Conservation (phyloP, 148 eudicot species). For the Fallopia convolvulus region DNA sequence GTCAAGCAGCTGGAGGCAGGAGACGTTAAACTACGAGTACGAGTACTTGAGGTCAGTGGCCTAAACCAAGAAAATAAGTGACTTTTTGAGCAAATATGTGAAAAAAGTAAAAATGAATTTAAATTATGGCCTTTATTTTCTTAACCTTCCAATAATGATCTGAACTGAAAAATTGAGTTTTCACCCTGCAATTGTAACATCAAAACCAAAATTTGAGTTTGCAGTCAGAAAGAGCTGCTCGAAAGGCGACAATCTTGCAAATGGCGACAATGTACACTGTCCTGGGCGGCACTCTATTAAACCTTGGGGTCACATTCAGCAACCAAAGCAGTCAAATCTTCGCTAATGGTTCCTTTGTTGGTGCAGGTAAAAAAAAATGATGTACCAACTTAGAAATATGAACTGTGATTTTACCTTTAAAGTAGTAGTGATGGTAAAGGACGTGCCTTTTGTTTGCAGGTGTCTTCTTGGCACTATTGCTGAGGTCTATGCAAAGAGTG, state of each 20-base stretch:
- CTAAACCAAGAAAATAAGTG: neutral
- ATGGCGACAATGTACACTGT: conserved; percentile 96
- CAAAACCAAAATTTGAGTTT: neutral
- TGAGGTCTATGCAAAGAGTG: conserved; percentile 88
- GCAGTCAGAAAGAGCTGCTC: conserved; percentile 97
- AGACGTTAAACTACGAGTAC: conserved; percentile 85
- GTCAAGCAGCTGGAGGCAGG: conserved; percentile 86
- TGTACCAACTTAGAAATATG: neutral
- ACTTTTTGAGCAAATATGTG: neutral
- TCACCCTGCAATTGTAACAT: neutral
- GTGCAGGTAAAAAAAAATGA: conserved; percentile 50
- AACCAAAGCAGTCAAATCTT: conserved; percentile 53
- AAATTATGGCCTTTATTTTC: no score
- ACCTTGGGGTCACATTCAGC: conserved; percentile 70
- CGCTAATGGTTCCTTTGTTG: conserved; percentile 76
- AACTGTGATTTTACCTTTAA: neutral
- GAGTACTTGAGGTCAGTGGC: conserved; percentile 80
- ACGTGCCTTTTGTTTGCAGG: conserved; percentile 34
- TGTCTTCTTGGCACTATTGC: conserved; percentile 55
- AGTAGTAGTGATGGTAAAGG: neutral
- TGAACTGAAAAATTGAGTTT: neutral
- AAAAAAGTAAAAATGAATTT: neutral
- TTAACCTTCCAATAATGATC: no score
- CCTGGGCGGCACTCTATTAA: conserved; percentile 68
- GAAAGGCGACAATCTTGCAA: conserved; percentile 85